Evolutionary conservation across 2,329 filamentous ascomycete species (phyloP), one percentile per base, ranked within the genome.

Genomic region (Fusarium sp.): DNA sequence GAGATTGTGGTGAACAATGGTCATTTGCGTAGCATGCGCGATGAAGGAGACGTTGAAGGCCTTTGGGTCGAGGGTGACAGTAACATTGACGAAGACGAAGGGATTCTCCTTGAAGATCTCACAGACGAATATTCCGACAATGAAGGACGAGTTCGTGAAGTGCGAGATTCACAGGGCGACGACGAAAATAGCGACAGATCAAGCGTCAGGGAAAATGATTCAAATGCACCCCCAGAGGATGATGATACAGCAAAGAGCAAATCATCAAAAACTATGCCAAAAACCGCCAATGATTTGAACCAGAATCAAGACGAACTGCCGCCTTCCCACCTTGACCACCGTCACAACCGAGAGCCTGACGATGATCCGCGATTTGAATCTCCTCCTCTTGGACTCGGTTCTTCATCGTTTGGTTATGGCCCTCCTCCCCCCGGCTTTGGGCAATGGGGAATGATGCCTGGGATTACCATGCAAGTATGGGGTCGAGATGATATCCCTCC

Each of bases 1-100:
- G 81, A 91, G 55, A 87, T 98, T 42, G 82, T 96, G n/a, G 88
- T 97, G 52, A 84, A 98, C 75, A 95, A 97, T 79, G 94, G 95
- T 0, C 95, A 98, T 77, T 74, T 97, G 48, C 73, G 84, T 46
- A 71, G 72, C 74, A 84, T 70, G 86, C 92, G 82, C 70, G 78
- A 71, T 74, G 84, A 75, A 81, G 88, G 72, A 76, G 78, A 79
- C 39, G 72, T 76, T 13, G 77, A 83, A 63, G 61, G 58, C 17
- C 36, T 60, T 33, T 69, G 53, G 63, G 50, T 53, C 7, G 64
- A 65, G 3, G 57, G 55, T 13, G 61, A 75, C 17, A 71, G 73
- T 4, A 71, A 76, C 4, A 73, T 73, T 2, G 72, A 76, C 0
- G 71, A 77, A 19, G 76, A 78, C 4, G 72, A 77, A 23, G 74